phyloP scores from a whole-genome alignment of 345 rosid species.

The Excoecaria agallocha region DNA sequence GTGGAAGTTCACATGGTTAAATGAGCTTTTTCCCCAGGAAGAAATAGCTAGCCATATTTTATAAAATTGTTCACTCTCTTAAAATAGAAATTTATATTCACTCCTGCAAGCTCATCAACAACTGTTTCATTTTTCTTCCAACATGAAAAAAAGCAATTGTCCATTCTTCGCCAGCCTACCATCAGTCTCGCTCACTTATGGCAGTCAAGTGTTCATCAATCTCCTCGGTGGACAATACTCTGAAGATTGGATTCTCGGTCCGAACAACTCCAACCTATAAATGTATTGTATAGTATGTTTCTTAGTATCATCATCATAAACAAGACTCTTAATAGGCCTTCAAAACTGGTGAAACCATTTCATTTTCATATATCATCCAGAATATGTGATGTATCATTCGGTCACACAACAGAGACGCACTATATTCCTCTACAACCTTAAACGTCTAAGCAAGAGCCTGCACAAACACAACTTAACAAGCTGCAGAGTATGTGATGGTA shows the following conservation, averaged over 20 bases:
- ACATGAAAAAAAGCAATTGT: neutral
- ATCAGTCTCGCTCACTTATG: constrained; percentile 70
- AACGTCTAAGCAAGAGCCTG: neutral
- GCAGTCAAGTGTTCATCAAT: constrained; percentile 81
- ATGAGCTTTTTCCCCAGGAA: neutral
- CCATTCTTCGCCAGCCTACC: neutral
- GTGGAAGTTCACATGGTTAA: neutral
- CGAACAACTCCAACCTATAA: constrained; percentile 77
- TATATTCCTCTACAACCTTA: neutral
- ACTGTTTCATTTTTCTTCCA: neutral
- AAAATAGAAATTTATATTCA: neutral
- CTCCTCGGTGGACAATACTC: constrained; percentile 57
- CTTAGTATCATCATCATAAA: neutral
- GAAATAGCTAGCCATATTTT: neutral
- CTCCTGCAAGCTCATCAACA: neutral
- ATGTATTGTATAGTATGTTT: no score
- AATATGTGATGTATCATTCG: neutral
- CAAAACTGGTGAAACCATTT: neutral
- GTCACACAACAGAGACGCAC: neutral
- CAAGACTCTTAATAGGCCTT: neutral
- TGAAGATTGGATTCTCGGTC: constrained; percentile 52
- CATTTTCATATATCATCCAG: neutral
- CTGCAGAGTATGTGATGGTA: neutral
- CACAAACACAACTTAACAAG: neutral
- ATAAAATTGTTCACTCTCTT: neutral